A percentile compares a stretch with the other conserved stretches of the same genome.
These are phyloP conservation scores for Pneumocystis carinii DNA, from an alignment of 1,139 yeast species.

Conservation along the genomic window DNA sequence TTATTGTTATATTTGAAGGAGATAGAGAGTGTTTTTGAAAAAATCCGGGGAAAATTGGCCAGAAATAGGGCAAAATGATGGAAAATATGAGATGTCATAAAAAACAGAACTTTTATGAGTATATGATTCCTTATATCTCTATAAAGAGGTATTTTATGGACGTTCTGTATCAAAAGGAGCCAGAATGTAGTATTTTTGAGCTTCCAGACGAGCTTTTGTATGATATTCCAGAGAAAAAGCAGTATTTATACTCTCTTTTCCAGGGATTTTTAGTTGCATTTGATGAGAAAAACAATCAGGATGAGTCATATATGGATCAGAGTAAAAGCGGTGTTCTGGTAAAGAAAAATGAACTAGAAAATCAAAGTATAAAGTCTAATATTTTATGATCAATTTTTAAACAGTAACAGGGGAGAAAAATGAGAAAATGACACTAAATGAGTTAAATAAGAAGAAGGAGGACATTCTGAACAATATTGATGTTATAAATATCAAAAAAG, in stretches of 20 bases:
- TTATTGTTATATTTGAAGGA: too few species aligned
- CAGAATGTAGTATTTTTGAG: conserved; percentile 25
- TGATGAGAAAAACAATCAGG: conserved; percentile 24
- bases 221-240: conserved; percentile 32
- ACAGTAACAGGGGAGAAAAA: neutral
- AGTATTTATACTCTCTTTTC: conserved; percentile 35
- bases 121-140: neutral
- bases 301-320: conserved; percentile 14
- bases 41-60: neutral
- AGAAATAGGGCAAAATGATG: neutral
- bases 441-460: conserved; percentile 27
- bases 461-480: conserved; percentile 36
- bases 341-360: conserved; percentile 23
- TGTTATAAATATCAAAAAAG: conserved; percentile 45
- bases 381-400: conserved; percentile 21
- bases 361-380: conserved; percentile 30
- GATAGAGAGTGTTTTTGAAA: too few species aligned
- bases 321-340: conserved; percentile 16
- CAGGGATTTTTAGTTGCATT: conserved; percentile 53
- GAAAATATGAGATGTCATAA: neutral
- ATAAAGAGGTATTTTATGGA: neutral
- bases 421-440: conserved; percentile 3
- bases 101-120: neutral
- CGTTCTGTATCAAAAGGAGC: neutral
- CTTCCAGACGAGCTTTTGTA: conserved; percentile 43